phyloP scores from a whole-genome alignment of 2,329 filamentous ascomycete genomes.

The Colletotrichum neosansevieriae region DNA sequence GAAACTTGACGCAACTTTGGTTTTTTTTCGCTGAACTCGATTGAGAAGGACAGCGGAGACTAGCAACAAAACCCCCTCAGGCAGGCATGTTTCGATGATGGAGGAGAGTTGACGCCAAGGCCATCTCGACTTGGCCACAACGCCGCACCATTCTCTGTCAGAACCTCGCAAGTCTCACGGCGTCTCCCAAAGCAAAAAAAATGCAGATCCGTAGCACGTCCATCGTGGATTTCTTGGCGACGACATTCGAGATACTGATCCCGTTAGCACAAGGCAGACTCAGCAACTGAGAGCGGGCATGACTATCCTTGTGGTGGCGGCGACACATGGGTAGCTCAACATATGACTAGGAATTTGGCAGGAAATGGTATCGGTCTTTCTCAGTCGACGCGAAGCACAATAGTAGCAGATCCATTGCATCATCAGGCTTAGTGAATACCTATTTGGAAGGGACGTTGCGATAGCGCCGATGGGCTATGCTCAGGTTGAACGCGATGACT shows the following conservation, averaged over 20 bases:
- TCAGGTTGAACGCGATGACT: too few relatives aligned
- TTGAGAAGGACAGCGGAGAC: not conserved
- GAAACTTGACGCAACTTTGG: not conserved
- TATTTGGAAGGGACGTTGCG: too few relatives aligned
- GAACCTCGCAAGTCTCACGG: not conserved
- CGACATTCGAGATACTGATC: not conserved
- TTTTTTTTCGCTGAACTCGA: not conserved
- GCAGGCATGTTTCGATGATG: slow-evolving; percentile 8
- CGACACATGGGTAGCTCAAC: not conserved
- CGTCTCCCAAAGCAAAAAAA: not conserved
- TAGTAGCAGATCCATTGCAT: not conserved
- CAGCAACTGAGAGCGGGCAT: not conserved
- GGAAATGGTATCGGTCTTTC: not conserved
- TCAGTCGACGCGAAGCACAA: not conserved
- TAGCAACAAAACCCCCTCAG: not conserved
- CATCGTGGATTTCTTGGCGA: slow-evolving; percentile 6
- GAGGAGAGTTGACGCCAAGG: slow-evolving; percentile 26
- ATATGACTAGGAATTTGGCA: not conserved
- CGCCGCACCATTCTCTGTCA: not conserved
- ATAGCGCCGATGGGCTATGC: too few relatives aligned
- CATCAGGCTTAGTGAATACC: too few relatives aligned
- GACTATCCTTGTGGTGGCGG: not conserved
- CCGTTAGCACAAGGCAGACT: slow-evolving; percentile 22
- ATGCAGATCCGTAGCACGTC: slow-evolving; percentile 8
- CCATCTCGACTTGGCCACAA: slow-evolving; percentile 24